These are phyloP conservation scores for Pilatotrama ljubarskyi DNA, from an alignment of 768 basidiomycete species.

Conservation along the genomic window DNA sequence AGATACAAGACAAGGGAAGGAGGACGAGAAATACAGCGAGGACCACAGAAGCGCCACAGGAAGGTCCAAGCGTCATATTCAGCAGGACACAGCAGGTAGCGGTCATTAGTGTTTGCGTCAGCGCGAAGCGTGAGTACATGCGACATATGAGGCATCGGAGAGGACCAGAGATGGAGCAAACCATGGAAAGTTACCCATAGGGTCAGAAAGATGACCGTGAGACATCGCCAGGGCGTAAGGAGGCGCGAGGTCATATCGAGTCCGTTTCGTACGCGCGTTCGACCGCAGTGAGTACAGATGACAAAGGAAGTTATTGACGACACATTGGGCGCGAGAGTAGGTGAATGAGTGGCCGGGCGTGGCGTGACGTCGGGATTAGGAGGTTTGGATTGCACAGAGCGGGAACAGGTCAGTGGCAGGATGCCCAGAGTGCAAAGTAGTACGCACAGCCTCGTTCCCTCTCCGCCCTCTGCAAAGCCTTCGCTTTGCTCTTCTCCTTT, in stretches of 20 bases:
- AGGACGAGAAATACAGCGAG: background rate
- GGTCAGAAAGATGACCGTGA: background rate
- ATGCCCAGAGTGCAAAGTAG: background rate
- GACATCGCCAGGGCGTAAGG: background rate
- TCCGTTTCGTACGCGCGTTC: background rate
- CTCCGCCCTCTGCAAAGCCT: slow-evolving; percentile 69
- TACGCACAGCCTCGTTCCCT: slow-evolving; percentile 76
- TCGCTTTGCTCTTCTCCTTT: slow-evolving; percentile 72
- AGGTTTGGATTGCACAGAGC: background rate
- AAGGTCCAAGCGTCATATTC: background rate
- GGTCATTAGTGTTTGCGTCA: background rate
- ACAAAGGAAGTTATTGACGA: background rate
- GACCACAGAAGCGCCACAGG: slow-evolving; percentile 8
- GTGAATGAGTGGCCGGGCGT: background rate
- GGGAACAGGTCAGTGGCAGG: background rate
- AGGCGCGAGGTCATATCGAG: background rate
- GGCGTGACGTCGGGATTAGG: background rate
- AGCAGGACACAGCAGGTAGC: background rate
- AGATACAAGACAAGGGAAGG: background rate
- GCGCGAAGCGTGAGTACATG: background rate
- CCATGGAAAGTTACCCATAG: background rate
- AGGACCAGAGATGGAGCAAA: background rate
- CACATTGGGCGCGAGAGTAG: background rate
- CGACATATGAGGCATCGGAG: too few species aligned
- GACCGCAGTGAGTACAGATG: background rate